phyloP scores from a whole-genome alignment of 768 basidiomycete genomes.

The Termitomyces sp. region DNA sequence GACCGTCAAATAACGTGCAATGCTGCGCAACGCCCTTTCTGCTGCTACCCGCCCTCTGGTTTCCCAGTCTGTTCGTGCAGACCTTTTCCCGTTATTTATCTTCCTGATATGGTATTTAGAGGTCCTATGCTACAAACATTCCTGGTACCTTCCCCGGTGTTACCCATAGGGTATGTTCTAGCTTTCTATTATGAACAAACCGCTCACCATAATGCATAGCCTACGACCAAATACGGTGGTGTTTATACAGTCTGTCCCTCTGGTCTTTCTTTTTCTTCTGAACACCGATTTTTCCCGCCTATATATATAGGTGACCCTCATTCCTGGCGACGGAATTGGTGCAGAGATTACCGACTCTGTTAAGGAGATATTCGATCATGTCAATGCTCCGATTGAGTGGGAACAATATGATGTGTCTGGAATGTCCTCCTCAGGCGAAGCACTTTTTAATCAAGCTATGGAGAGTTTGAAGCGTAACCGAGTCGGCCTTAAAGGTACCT shows the following conservation, averaged over 20 bases:
- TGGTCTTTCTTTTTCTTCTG: conserved; percentile 5
- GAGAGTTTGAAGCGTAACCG: conserved; percentile 96
- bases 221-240: conserved; percentile 87
- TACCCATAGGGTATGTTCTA: conserved; percentile 56
- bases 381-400: conserved; percentile 99
- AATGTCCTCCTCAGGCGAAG: conserved; percentile 90
- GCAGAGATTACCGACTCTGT: conserved; percentile 97
- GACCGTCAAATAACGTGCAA: conserved; percentile 34
- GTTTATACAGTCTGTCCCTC: conserved; percentile 73
- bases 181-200: conserved; percentile 11
- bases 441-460: conserved; percentile 96
- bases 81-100: neutral
- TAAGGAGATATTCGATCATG: conserved; percentile 96
- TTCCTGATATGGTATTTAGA: conserved; percentile 31
- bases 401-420: conserved; percentile 98
- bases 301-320: conserved; percentile 93
- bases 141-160: conserved; percentile 78
- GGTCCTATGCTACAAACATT: conserved; percentile 66
- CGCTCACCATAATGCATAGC: conserved; percentile 36
- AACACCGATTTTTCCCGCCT: conserved; percentile 22
- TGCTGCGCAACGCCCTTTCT: conserved; percentile 67
- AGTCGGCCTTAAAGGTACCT: conserved; percentile 93
- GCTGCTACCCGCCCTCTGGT: conserved; percentile 51
- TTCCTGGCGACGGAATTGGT: conserved; percentile 97
- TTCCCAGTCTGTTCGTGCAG: conserved; percentile 44